Percentiles rank a stretch among this genome's conserved stretches.
Conservation (phyloP, 495 filamentous ascomycete species). For the Lasiosphaeria hispida region DNA sequence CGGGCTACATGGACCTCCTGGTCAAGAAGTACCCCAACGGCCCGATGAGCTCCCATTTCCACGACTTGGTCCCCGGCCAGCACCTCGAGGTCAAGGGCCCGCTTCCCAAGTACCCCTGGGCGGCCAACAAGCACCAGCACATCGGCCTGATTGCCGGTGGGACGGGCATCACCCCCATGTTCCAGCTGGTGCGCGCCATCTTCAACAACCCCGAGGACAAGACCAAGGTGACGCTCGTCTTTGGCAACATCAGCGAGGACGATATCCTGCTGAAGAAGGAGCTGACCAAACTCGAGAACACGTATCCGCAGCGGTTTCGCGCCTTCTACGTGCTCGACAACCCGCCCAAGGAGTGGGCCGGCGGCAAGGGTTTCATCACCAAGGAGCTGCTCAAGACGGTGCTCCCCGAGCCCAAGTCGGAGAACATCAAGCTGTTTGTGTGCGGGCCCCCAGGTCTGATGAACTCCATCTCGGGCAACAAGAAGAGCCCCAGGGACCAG, state of each 20-base stretch:
- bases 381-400: conserved; percentile 93
- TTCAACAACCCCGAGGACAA: conserved; percentile 94
- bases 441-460: conserved; percentile 92
- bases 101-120: conserved; percentile 89
- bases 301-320: conserved; percentile 86
- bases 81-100: conserved; percentile 89
- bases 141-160: conserved; percentile 91
- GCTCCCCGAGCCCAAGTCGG: conserved; percentile 80
- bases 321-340: conserved; percentile 88
- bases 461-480: conserved; percentile 83
- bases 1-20: conserved; percentile 81
- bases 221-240: conserved; percentile 93
- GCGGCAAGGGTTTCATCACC: conserved; percentile 71
- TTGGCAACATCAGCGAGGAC: conserved; percentile 80
- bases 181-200: conserved; percentile 80
- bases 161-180: conserved; percentile 91
- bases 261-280: conserved; percentile 88
- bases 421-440: conserved; percentile 88
- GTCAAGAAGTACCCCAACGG: conserved; percentile 89
- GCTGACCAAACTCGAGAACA: conserved; percentile 80
- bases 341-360: conserved; percentile 76
- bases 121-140: conserved; percentile 90
- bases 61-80: conserved; percentile 77
- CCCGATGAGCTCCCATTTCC: conserved; percentile 86
- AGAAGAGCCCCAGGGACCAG: conserved; percentile 87